Evolutionary conservation across 2,329 filamentous ascomycete species (phyloP), one percentile per base, ranked within the genome.

Genomic region (Pseudocercospora cruenta): DNA sequence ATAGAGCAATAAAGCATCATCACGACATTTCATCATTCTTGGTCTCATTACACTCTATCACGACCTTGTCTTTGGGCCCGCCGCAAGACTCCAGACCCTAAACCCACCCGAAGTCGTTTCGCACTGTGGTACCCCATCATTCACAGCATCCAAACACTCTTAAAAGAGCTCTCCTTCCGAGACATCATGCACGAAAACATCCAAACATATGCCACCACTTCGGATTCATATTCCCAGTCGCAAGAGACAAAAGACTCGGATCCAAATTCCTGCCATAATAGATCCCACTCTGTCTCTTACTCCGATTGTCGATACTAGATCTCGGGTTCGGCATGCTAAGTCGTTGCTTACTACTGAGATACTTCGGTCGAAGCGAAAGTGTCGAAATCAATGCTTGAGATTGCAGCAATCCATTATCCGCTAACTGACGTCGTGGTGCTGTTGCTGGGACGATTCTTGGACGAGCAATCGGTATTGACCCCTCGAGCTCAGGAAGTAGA

Each of bases 261-360:
- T 55, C 51, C 51, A 55, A 26, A 28, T 22, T 55, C 22, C 51
- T 55, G 1, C 51, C 51, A n/a, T n/a, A 55, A 33, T 55, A 55
- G 10, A 55, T 31, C 12, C 24, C 22, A 55, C 51, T 55, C 24
- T 31, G 51, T 10, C 51, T 26, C 10, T 54, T 54, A 4, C 22
- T 22, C 4, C 22, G 19, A 22, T 24, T 19, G 12, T 53, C 49
- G 12, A 24, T 14, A 16, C 49, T 28, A 10, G 22, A 14, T 7
- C 22, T 26, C 2, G 47, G 8, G 24, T 24, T 19, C 10, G 21
- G 22, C 10, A 12, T 16, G 10, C 47, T 51, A 19, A 51, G 21
- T 21, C 47, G 3, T 5, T 14, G 24, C 22, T 53, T 53, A 14
- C 49, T 16, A 5, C n/a, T 21, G 1, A 19, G 5, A 22, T 51